Evolutionary conservation across 129 eudicot species (phyloP).

Genomic region (Dittrichia graveolens): DNA sequence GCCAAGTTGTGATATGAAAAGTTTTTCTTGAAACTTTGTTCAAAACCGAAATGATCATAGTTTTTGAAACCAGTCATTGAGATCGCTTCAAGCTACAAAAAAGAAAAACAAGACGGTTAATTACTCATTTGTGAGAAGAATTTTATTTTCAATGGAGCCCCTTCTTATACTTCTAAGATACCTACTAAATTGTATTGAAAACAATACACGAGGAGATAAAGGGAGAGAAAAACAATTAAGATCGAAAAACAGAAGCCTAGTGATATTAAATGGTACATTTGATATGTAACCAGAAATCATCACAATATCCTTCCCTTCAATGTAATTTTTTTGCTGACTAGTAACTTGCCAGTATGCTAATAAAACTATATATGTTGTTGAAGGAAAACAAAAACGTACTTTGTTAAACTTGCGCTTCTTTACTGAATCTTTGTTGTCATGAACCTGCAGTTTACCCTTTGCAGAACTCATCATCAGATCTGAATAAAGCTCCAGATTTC

Average conservation of each 20-base stretch:
- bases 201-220: too few species aligned
- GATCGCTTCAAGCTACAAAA: constrained; percentile 21
- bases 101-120: neutral
- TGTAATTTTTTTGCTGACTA: too few species aligned
- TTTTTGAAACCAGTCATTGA: neutral
- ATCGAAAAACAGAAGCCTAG: too few species aligned
- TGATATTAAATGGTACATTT: too few species aligned
- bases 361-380: neutral
- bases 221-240: too few species aligned
- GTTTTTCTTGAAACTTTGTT: neutral
- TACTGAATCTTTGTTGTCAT: neutral
- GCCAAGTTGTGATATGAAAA: neutral
- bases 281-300: too few species aligned
- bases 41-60: neutral
- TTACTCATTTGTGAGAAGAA: neutral
- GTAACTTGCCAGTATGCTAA: too few species aligned
- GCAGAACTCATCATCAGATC: neutral
- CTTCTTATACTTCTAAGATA: too few species aligned
- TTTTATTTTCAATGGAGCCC: too few species aligned
- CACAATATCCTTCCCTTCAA: too few species aligned
- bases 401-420: constrained; percentile 9
- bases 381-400: constrained; percentile 4
- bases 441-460: neutral
- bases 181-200: too few species aligned
- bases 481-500: neutral